A percentile compares a stretch with the other conserved stretches of the same genome.
Evolutionary conservation across 441 rosid species (phyloP).

Genomic region (Macaranga tanarius): DNA sequence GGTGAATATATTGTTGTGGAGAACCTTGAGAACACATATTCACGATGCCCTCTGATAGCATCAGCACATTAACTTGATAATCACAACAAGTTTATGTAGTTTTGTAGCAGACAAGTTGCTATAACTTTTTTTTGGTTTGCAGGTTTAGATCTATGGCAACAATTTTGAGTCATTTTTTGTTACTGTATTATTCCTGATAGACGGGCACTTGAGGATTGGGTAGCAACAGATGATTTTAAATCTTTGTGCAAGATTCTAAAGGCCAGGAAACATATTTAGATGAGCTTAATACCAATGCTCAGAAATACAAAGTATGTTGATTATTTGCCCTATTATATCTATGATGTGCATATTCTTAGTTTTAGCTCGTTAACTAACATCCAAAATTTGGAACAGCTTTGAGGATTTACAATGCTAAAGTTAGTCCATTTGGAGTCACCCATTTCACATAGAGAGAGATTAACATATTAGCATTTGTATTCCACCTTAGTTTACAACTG

Average conservation of each 20-base stretch:
- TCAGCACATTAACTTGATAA: constrained; percentile 41
- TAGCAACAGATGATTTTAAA: constrained; percentile 52
- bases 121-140: constrained; percentile 11
- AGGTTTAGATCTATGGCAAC: constrained; percentile 90
- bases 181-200: constrained; percentile 76
- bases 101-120: background rate
- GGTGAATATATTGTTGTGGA: constrained; percentile 94
- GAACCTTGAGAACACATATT: constrained; percentile 67
- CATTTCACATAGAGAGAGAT: constrained; percentile 79
- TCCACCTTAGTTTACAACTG: too few species aligned
- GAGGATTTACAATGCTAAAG: constrained; percentile 85
- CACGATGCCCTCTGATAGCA: constrained; percentile 62
- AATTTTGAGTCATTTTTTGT: constrained; percentile 88
- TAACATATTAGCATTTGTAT: too few species aligned
- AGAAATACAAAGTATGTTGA: constrained; percentile 53
- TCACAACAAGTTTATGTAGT: background rate
- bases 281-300: constrained; percentile 69
- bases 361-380: constrained; percentile 19
- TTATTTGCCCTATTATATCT: background rate
- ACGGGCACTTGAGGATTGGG: constrained; percentile 80
- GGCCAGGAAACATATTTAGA: constrained; percentile 66
- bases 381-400: constrained; percentile 45
- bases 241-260: constrained; percentile 56
- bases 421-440: constrained; percentile 72
- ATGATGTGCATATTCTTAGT: background rate